phyloP scores from a whole-genome alignment of 768 basidiomycete species.

The Trametes elegans region DNA sequence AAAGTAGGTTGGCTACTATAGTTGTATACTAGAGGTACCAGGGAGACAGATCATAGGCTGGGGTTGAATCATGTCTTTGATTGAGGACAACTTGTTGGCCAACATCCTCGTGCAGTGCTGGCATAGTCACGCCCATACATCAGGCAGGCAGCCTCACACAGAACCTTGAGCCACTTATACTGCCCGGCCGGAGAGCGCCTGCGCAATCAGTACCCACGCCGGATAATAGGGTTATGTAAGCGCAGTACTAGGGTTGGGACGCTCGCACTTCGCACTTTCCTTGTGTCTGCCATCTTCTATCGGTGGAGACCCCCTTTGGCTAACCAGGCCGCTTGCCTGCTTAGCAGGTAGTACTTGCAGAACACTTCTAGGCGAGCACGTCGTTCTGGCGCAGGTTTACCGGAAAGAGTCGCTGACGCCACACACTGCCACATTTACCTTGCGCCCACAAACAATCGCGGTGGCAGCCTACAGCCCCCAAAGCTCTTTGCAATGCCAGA shows the following conservation, averaged over 20 bases:
- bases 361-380: not conserved
- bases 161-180: too few relatives aligned
- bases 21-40: too few relatives aligned
- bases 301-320: not conserved
- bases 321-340: not conserved
- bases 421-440: constrained; percentile 7
- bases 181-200: too few relatives aligned
- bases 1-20: too few relatives aligned
- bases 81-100: too few relatives aligned
- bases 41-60: too few relatives aligned
- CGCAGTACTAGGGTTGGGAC: not conserved
- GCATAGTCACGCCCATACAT: too few relatives aligned
- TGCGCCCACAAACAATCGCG: constrained; percentile 7
- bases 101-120: too few relatives aligned
- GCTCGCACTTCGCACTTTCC: not conserved
- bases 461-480: not conserved
- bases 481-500: not conserved
- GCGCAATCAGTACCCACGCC: too few relatives aligned
- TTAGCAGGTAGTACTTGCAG: not conserved
- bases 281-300: not conserved
- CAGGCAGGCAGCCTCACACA: too few relatives aligned
- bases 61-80: too few relatives aligned
- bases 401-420: constrained; percentile 2
- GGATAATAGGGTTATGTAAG: not conserved
- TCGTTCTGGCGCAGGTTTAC: not conserved